Evolutionary conservation across 2,329 filamentous ascomycete species (phyloP), one percentile per base, ranked within the genome.

Genomic region (Sordariomycetes sp.): DNA sequence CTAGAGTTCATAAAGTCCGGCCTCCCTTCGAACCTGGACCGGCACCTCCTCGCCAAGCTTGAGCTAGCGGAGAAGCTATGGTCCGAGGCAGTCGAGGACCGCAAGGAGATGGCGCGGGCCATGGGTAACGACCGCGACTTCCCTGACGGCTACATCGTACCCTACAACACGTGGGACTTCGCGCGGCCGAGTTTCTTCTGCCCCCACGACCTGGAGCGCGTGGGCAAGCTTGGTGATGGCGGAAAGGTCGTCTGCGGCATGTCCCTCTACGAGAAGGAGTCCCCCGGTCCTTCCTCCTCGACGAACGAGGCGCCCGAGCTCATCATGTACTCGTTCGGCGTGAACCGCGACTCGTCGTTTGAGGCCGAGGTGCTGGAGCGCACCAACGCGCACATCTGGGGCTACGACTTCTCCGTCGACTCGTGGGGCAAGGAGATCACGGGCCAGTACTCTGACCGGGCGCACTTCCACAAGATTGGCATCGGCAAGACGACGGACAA

Each of bases 241-340:
- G 72, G 72, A 24, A 74, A 74, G 60, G 72, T 70, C 68, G 66
- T 73, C 15, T 74, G 71, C 61, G 71, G 71, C 42, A 70, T 72
- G 67, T 67, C 65, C 7, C 61, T 64, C n/a, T 70, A 68, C 58
- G 68, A 69, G 59, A 61, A 61, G 13, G 60, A 63, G 52, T 6
- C n/a, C 10, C 45, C 45, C 20, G 45, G 45, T 7, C 45, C 45
- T 20, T 24, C 20, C 2, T 50, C 45, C 2, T n/a, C 45, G n/a
- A 1, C n/a, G 10, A 61, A 61, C 13, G 59, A 55, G 25, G 59
- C 57, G 36, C 59, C 54, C 35, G 63, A 66, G 12, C 67, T 65
- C 55, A 58, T 70, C 57, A 66, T 73, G 59, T 74, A 74, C 62
- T 69, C 66, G 17, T 72, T 74, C 55, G 72, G 72, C 45, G 63